Conservation (phyloP, 2,329 filamentous ascomycete species). For the Fusarium sacchari region DNA sequence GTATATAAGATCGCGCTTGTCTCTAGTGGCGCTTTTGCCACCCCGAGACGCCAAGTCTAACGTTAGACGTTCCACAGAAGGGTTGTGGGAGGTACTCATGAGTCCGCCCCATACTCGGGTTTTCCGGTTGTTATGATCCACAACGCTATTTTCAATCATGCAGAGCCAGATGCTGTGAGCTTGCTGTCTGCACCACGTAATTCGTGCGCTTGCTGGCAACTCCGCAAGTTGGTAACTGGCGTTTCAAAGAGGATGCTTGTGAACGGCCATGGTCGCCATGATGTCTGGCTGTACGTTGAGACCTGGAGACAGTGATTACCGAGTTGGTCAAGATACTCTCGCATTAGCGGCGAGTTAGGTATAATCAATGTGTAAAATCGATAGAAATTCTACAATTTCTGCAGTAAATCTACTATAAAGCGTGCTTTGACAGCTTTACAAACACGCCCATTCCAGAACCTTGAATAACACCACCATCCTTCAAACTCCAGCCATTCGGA, state of each 20-base stretch:
- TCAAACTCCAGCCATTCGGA: background rate
- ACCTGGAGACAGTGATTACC: too few relatives aligned
- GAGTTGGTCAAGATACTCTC: background rate
- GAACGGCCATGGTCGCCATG: background rate
- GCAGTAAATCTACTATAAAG: rapidly evolving
- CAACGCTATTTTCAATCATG: background rate
- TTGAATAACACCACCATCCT: background rate
- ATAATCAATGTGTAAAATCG: rapidly evolving
- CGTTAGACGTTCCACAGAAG: background rate
- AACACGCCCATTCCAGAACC: background rate
- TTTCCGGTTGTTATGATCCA: background rate
- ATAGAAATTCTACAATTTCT: rapidly evolving
- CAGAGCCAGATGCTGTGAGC: background rate
- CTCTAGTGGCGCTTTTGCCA: background rate
- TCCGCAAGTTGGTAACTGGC: too few relatives aligned
- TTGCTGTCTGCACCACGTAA: background rate
- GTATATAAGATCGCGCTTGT: background rate
- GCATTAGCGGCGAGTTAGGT: rapidly evolving
- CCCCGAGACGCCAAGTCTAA: background rate
- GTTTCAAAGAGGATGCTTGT: too few relatives aligned
- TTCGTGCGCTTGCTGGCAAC: background rate
- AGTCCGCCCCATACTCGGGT: background rate
- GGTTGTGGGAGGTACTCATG: background rate
- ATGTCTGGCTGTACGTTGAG: too few relatives aligned
- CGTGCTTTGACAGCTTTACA: background rate